phyloP scores from a whole-genome alignment of 2,329 filamentous ascomycete genomes.

The Cryphonectria parasitica region DNA sequence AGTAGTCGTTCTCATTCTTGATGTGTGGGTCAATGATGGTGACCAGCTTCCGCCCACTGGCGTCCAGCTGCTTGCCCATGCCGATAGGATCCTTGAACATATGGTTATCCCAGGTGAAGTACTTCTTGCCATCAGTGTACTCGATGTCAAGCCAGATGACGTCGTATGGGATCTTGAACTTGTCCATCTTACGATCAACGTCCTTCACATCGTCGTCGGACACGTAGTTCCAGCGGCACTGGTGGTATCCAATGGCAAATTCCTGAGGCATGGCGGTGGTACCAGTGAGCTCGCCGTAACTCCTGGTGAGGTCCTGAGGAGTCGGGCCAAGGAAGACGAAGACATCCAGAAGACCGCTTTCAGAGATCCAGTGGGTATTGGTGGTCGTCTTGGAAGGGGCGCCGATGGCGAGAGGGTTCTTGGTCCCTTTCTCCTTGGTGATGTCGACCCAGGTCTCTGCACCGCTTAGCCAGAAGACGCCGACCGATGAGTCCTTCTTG shows the following conservation, averaged over 20 bases:
- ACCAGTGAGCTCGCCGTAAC: constrained; percentile 88
- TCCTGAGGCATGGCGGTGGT: constrained; percentile 90
- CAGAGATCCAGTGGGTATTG: constrained; percentile 95
- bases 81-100: constrained; percentile 83
- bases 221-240: constrained; percentile 99
- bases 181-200: constrained; percentile 95
- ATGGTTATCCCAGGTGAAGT: constrained; percentile 94
- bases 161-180: constrained; percentile 93
- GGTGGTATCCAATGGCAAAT: constrained; percentile 91
- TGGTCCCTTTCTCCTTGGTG: constrained; percentile 73
- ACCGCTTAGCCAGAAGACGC: constrained; percentile 95
- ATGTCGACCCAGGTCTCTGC: constrained; percentile 98
- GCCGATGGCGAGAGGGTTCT: constrained; percentile 79
- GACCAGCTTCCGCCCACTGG: constrained; percentile 86
- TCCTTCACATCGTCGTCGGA: constrained; percentile 97
- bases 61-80: constrained; percentile 87
- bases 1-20: constrained; percentile 84
- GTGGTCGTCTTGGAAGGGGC: constrained; percentile 72
- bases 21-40: constrained; percentile 97
- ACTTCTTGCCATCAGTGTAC: constrained; percentile 95
- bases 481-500: constrained; percentile 88
- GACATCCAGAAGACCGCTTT: constrained; percentile 84
- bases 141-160: constrained; percentile 99
- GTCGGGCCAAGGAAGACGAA: constrained; percentile 94
- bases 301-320: constrained; percentile 78